Evolutionary conservation across 2,329 filamentous ascomycete species (phyloP).

Genomic region (Tolypocladium pustulatum): DNA sequence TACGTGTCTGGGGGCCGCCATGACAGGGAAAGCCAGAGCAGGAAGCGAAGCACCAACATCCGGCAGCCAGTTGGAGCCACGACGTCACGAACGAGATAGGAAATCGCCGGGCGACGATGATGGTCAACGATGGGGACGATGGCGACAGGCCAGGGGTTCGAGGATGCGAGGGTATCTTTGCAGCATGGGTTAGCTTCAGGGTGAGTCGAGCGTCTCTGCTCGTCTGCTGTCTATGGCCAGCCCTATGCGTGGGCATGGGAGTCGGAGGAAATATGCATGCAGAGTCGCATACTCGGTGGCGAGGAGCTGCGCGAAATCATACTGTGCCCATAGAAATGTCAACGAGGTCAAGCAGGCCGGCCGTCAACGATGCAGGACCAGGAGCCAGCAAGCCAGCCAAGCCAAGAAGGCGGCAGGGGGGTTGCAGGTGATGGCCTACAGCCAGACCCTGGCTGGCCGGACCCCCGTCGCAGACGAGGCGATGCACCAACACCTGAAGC

Average conservation of each 20-base stretch:
- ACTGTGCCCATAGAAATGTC: not conserved
- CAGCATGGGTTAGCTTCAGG: not conserved
- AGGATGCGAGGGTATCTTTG: not conserved
- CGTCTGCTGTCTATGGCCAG: not conserved
- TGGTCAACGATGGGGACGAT: not conserved
- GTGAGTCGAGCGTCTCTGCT: not conserved
- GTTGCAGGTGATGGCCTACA: not conserved
- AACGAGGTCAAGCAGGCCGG: not conserved
- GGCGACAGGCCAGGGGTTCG: not conserved
- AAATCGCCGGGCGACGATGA: not conserved
- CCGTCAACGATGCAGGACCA: not conserved
- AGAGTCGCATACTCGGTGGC: not conserved
- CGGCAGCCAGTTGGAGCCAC: not conserved
- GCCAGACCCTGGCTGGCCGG: not conserved
- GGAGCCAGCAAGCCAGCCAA: not conserved
- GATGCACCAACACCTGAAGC: not conserved
- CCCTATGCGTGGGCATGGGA: not conserved
- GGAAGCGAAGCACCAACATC: not conserved
- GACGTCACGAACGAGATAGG: constrained; percentile 1
- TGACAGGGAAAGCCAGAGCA: not conserved
- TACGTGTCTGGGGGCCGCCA: not conserved
- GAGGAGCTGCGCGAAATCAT: not conserved
- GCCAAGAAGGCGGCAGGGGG: not conserved
- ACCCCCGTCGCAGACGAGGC: not conserved
- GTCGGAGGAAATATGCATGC: not conserved